These are phyloP conservation scores for Mycena vulgaris DNA, from an alignment of 768 basidiomycete genomes.

Conservation along the genomic window DNA sequence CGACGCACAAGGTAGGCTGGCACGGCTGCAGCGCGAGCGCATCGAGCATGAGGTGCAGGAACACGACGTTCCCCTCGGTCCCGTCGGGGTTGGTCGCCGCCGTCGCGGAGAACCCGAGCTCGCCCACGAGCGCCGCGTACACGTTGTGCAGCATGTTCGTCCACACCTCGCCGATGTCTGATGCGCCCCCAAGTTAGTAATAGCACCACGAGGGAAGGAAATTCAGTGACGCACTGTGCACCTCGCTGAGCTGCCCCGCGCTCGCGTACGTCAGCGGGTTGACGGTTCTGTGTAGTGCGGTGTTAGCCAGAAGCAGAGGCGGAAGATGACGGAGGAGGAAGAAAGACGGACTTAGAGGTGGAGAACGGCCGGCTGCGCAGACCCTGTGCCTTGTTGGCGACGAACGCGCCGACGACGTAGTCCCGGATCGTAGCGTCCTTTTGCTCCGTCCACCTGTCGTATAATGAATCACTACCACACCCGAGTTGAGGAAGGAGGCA, in stretches of 20 bases:
- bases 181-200: not conserved
- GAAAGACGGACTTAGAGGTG: conserved; percentile 44
- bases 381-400: conserved; percentile 52
- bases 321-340: too few relatives aligned
- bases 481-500: too few relatives aligned
- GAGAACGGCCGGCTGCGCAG: conserved; percentile 62
- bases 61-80: conserved; percentile 50
- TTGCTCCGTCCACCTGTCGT: conserved; percentile 16
- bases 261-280: conserved; percentile 5
- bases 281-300: conserved; percentile 35
- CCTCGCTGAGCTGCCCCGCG: not conserved
- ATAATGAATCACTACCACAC: too few relatives aligned
- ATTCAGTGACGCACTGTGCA: conserved; percentile 14
- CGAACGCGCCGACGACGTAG: not conserved
- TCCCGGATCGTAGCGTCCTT: not conserved
- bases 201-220: not conserved
- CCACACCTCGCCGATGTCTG: conserved; percentile 56
- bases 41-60: conserved; percentile 53
- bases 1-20: conserved; percentile 29
- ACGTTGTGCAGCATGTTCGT: conserved; percentile 57
- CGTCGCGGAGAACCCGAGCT: conserved; percentile 42
- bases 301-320: too few relatives aligned
- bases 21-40: conserved; percentile 28
- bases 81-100: conserved; percentile 45
- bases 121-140: conserved; percentile 44